Base-by-base conservation (phyloP, 2,329 filamentous ascomycete species). In the Hymenoscyphus fructigenus region DNA sequence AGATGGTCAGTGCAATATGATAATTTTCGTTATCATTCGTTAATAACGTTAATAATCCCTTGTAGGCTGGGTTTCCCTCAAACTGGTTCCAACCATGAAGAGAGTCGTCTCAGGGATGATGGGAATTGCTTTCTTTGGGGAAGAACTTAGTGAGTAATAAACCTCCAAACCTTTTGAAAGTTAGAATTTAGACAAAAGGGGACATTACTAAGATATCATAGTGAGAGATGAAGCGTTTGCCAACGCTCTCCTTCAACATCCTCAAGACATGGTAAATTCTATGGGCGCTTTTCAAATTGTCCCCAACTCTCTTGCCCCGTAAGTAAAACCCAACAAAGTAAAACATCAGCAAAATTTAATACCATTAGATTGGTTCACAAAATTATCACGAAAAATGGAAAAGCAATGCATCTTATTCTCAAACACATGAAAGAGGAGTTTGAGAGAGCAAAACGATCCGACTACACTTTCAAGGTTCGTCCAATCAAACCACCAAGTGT, bases 231-330 rank as follows among this genome's bases (percentile, higher is more conserved):
- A 32, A 36, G 56, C 29, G 56, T 58, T 58, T 36, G 10, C 26
- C 26, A 15, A 58, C 9, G 23, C 56, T 17, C 29, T 58, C 10
- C 23, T 58, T 58, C 26, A 58, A 32, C 28, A 58, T 34, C 56
- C 56, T 6, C 23, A 58, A 32, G 56, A 58, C 29, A 58, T 58
- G 56, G 56, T 58, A 12, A 32, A 32, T 12, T 32, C 56, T 32
- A 58, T 58, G 56, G 56, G 23, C 3, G 56, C 56, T 26, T 58
- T 58, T 7, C 56, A 58, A 32, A 32, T 32, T 9, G 29, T 32
- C 9, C 29, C 29, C 29, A 32, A 32, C 9, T 32, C 29, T 32
- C 29, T 32, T 32, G 29, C 29, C 29, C 29, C 29, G 29, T 32
- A 32, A 32, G 29, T 32, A 32, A 32, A 32, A 32, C 29, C 29